Conservation (phyloP, 2,329 filamentous ascomycete species). For the Xylariaceae sp. region DNA sequence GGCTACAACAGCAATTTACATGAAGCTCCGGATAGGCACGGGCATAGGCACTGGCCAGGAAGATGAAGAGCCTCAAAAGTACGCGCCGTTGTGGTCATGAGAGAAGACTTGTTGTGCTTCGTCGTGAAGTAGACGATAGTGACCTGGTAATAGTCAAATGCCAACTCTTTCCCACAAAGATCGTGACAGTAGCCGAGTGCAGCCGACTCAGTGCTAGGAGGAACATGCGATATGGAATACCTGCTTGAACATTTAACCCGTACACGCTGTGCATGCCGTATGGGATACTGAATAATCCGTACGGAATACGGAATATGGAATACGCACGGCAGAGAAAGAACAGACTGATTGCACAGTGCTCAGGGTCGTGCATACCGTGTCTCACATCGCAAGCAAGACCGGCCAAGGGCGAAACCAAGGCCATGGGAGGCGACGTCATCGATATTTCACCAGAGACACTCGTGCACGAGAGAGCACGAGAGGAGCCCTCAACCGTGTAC, state of each 20-base stretch:
- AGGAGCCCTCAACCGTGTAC: too few species aligned
- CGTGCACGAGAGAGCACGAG: too few species aligned
- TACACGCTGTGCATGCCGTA: too few species aligned
- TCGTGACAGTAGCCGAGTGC: too few species aligned
- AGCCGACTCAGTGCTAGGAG: too few species aligned
- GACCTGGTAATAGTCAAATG: conserved; percentile 15
- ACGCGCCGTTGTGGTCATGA: conserved; percentile 2
- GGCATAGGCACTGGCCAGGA: not conserved
- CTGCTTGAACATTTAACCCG: too few species aligned
- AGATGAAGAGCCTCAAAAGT: conserved; percentile 1
- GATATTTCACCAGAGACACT: not conserved
- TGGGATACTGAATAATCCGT: too few species aligned
- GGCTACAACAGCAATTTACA: too few species aligned
- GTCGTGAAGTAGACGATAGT: conserved; percentile 14
- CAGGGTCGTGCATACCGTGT: not conserved
- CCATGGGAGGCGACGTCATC: conserved; percentile 3
- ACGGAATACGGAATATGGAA: too few species aligned
- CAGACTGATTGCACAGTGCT: not conserved
- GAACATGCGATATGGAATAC: too few species aligned
- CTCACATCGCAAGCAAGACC: not conserved
- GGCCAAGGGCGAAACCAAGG: not conserved
- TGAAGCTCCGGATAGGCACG: not conserved
- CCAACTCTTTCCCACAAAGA: not conserved
- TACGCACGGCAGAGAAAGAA: not conserved
- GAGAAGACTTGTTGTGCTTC: conserved; percentile 12